phyloP scores from a whole-genome alignment of 495 filamentous ascomycete genomes.

The Corynascus novoguineensis region DNA sequence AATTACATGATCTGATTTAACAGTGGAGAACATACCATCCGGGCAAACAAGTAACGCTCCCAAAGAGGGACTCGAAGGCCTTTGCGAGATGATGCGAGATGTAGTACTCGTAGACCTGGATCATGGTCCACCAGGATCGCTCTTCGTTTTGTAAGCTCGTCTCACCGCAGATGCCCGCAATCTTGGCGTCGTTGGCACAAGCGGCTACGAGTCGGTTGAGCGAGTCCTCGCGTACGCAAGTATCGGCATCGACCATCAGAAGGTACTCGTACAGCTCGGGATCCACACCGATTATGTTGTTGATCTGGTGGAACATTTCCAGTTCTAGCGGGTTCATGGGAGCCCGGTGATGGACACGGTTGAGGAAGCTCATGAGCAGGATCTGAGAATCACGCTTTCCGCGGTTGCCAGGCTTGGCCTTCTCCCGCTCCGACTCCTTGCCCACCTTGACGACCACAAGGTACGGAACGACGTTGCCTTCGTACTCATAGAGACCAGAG shows the following conservation, averaged over 20 bases:
- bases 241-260: conserved; percentile 97
- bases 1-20: not conserved
- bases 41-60: conserved; percentile 93
- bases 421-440: conserved; percentile 89
- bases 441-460: conserved; percentile 94
- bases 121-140: conserved; percentile 97
- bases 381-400: conserved; percentile 98
- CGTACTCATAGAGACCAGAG: conserved; percentile 94
- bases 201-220: conserved; percentile 88
- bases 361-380: conserved; percentile 78
- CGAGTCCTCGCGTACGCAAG: conserved; percentile 86
- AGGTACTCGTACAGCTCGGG: conserved; percentile 97
- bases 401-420: conserved; percentile 92
- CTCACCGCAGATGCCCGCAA: conserved; percentile 96
- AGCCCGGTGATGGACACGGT: conserved; percentile 89
- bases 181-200: conserved; percentile 90
- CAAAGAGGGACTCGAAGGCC: conserved; percentile 92
- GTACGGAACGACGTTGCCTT: conserved; percentile 96
- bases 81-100: conserved; percentile 93
- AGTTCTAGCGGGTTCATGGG: conserved; percentile 94
- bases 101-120: conserved; percentile 98
- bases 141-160: conserved; percentile 95
- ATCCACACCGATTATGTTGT: conserved; percentile 97
- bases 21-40: conserved; percentile 72
- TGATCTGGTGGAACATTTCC: conserved; percentile 98